These are phyloP conservation scores for Lichtheimia corymbifera DNA, from an alignment of 371 early-diverging fungal species.

Conservation along the genomic window DNA sequence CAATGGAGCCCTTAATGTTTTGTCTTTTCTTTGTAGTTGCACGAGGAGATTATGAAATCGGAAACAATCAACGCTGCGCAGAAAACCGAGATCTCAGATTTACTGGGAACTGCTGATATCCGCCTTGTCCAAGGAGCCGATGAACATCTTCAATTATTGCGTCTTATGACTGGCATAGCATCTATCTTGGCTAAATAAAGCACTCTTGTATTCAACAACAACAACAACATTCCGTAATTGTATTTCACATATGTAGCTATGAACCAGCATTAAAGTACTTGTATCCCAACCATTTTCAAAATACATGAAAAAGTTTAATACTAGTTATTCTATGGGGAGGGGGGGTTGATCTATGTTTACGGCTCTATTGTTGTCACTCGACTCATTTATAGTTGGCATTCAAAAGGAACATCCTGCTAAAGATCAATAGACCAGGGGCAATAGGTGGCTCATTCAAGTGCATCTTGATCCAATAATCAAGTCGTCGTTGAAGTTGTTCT, in stretches of 20 bases:
- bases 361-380: too few species aligned
- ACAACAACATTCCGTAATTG: too few species aligned
- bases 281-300: too few species aligned
- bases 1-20: neutral
- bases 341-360: too few species aligned
- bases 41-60: slow-evolving; percentile 62
- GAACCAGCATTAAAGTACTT: too few species aligned
- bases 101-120: slow-evolving; percentile 55
- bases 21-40: slow-evolving; percentile 33
- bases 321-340: too few species aligned
- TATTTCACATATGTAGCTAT: too few species aligned
- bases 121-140: slow-evolving; percentile 85
- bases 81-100: slow-evolving; percentile 17
- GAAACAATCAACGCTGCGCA: slow-evolving; percentile 64
- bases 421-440: slow-evolving; percentile 56
- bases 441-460: slow-evolving; percentile 37
- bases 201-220: too few species aligned
- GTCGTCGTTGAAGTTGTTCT: slow-evolving; percentile 50
- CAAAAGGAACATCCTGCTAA: slow-evolving; percentile 62
- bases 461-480: slow-evolving; percentile 60
- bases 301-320: too few species aligned
- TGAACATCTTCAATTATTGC: slow-evolving; percentile 82
- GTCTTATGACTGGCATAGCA: slow-evolving; percentile 63
- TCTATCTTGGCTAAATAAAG: slow-evolving; percentile 22
- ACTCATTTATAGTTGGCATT: slow-evolving; percentile 52